These are phyloP conservation scores for Curvularia sp. DNA, from an alignment of 2,329 filamentous ascomycete species.

Conservation along the genomic window DNA sequence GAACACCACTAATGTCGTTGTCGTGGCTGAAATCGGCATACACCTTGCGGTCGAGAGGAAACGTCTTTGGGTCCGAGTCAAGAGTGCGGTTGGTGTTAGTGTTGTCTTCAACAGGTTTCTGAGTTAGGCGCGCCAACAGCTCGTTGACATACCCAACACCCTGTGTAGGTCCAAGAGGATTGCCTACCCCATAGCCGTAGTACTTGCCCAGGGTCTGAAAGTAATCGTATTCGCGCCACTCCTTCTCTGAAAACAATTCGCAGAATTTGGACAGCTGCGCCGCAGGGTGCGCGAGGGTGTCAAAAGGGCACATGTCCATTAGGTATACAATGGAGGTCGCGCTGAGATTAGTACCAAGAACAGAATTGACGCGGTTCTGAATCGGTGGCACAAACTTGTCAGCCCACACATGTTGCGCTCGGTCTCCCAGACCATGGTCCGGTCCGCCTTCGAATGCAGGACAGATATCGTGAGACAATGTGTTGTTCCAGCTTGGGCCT, in stretches of 20 bases:
- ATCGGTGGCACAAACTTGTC: conserved; percentile 72
- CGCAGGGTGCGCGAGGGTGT: conserved; percentile 69
- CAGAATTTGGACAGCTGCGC: conserved; percentile 74
- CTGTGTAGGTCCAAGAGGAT: conserved; percentile 80
- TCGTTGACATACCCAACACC: conserved; percentile 90
- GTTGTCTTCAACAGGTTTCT: conserved; percentile 70
- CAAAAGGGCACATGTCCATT: conserved; percentile 90
- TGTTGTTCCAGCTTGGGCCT: conserved; percentile 73
- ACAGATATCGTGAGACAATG: conserved; percentile 77
- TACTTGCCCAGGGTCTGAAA: conserved; percentile 81
- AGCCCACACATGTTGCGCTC: conserved; percentile 65
- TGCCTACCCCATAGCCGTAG: conserved; percentile 80
- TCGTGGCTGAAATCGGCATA: conserved; percentile 95
- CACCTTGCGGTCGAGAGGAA: conserved; percentile 70
- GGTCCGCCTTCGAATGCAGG: conserved; percentile 70
- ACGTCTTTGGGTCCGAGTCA: conserved; percentile 70
- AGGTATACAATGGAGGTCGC: conserved; percentile 69
- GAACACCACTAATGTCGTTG: conserved; percentile 81
- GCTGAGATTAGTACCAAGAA: conserved; percentile 73
- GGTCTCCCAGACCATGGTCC: conserved; percentile 56
- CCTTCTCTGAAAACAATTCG: conserved; percentile 70
- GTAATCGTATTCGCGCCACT: conserved; percentile 85
- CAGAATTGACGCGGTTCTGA: conserved; percentile 70
- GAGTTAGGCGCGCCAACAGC: conserved; percentile 79
- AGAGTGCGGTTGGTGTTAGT: conserved; percentile 82